A percentile compares a stretch with the other conserved stretches of the same genome.
Evolutionary conservation across 2,329 filamentous ascomycete genomes (phyloP).

Genomic region (Podosphaera xanthii): DNA sequence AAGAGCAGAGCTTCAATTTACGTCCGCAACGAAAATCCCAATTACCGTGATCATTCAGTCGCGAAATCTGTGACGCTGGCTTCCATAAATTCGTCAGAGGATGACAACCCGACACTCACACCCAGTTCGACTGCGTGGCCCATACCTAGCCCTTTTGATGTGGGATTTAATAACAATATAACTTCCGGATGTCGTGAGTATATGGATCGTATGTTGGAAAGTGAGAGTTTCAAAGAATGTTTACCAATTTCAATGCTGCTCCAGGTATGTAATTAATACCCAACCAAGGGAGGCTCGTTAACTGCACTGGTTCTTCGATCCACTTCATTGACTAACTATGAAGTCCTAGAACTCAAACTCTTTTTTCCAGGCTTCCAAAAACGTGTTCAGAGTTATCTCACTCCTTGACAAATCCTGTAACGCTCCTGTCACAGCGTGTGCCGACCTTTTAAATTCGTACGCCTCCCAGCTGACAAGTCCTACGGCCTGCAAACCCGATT

Average conservation of each 20-base stretch:
- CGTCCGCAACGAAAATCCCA: too few relatives aligned
- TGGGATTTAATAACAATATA: slow-evolving; percentile 38
- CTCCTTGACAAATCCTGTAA: slow-evolving; percentile 61
- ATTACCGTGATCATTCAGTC: too few relatives aligned
- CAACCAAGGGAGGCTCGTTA: neutral
- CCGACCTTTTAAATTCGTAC: slow-evolving; percentile 35
- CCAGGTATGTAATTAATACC: slow-evolving; percentile 29
- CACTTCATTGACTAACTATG: slow-evolving; percentile 1
- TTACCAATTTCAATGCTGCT: slow-evolving; percentile 69
- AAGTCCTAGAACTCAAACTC: slow-evolving; percentile 45
- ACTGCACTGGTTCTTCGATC: neutral
- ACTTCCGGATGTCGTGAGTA: slow-evolving; percentile 17
- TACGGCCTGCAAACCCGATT: slow-evolving; percentile 51
- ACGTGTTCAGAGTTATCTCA: slow-evolving; percentile 47
- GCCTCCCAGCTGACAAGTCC: slow-evolving; percentile 39
- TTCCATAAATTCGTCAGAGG: too few relatives aligned
- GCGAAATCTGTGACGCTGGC: too few relatives aligned
- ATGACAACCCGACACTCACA: neutral
- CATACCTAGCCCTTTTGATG: slow-evolving; percentile 45
- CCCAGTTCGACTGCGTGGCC: slow-evolving; percentile 16
- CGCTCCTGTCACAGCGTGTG: slow-evolving; percentile 43
- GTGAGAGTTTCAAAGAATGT: slow-evolving; percentile 26
- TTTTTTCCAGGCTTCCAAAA: slow-evolving; percentile 62
- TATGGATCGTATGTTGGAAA: slow-evolving; percentile 13
- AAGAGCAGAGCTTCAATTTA: too few relatives aligned